phyloP scores from a whole-genome alignment of 2,329 filamentous ascomycete species.

The Coniochaeta ligniaria region DNA sequence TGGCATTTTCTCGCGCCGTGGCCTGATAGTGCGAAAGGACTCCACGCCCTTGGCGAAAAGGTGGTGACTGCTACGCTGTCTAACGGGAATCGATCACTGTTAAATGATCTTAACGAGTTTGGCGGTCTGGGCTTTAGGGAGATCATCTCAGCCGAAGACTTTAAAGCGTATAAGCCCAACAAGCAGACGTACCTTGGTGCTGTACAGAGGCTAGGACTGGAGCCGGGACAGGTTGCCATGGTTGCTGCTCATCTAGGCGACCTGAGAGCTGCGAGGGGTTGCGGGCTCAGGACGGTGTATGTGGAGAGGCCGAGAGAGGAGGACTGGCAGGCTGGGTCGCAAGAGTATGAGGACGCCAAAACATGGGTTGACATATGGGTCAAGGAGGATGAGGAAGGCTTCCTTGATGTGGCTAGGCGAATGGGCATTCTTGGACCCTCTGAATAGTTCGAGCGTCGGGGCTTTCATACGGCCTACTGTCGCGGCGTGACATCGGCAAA shows the following conservation, averaged over 20 bases:
- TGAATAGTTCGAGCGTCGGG: background rate
- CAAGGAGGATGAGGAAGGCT: slow-evolving; percentile 37
- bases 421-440: slow-evolving; percentile 17
- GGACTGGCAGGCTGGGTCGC: slow-evolving; percentile 42
- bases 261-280: slow-evolving; percentile 55
- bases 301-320: slow-evolving; percentile 65
- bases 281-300: slow-evolving; percentile 65
- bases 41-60: slow-evolving; percentile 42
- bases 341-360: slow-evolving; percentile 43
- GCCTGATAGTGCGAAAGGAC: slow-evolving; percentile 52
- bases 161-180: slow-evolving; percentile 68
- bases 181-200: slow-evolving; percentile 63
- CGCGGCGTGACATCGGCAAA: too few relatives aligned
- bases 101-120: slow-evolving; percentile 55
- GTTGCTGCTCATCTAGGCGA: slow-evolving; percentile 71
- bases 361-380: slow-evolving; percentile 63
- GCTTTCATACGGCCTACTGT: background rate
- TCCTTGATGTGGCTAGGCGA: slow-evolving; percentile 41
- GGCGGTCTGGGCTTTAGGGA: slow-evolving; percentile 54
- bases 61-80: slow-evolving; percentile 61
- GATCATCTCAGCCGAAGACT: slow-evolving; percentile 62
- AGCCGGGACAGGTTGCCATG: slow-evolving; percentile 60
- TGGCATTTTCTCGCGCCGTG: slow-evolving; percentile 72
- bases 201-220: slow-evolving; percentile 46
- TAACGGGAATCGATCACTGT: slow-evolving; percentile 64